Evolutionary conservation across 129 eudicot species (phyloP), one percentile per base, ranked within the genome.

Genomic region (Scalesia atractyloides): DNA sequence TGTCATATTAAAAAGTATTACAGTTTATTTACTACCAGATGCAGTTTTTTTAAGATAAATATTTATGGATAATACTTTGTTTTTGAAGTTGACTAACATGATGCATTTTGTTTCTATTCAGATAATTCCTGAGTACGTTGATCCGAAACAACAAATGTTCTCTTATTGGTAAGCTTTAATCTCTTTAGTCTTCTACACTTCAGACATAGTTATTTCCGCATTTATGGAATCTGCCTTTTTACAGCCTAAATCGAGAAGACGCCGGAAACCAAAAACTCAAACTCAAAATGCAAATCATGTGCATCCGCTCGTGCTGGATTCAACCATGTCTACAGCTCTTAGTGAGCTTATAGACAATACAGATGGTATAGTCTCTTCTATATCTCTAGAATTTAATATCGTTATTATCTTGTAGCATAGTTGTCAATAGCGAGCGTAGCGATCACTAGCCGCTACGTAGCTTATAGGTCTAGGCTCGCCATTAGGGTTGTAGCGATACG

Each of bases 121-220:
- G 99, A 69, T 80, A 67, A 78, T 80, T 61, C 83, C 86, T 7
- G 96, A 84, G 68, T 95, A 88, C 68, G 87, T 83, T 81, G 97
- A 90, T 78, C 94, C 91, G 48, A 83, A 82, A 84, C 86, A 72
- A 65, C 86, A 88, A 70, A 84, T 86, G 12, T 86, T 95, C 70
- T 84, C 81, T 77, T 80, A 73, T 69, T 83, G 97, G 99, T 94
- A 80, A 76, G 85, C 66, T 63, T 70, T 48, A 19, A 18, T 13
- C 30, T 30, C 14, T 26, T 54, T 20, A 13, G 68, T 76, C 17
- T 58, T 76, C 39, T 68, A 4, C 36, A 49, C 34, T 61, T 69
- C 46, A 17, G 37, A 14, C 66, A 69, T 48, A 39, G 39, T 20
- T 52, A 41, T 34, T 70, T 68, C 41, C 17, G 34, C 17, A 14